Evolutionary conservation across 768 basidiomycete species (phyloP), one percentile per base, ranked within the genome.

Genomic region (Scleroderma citrinum): DNA sequence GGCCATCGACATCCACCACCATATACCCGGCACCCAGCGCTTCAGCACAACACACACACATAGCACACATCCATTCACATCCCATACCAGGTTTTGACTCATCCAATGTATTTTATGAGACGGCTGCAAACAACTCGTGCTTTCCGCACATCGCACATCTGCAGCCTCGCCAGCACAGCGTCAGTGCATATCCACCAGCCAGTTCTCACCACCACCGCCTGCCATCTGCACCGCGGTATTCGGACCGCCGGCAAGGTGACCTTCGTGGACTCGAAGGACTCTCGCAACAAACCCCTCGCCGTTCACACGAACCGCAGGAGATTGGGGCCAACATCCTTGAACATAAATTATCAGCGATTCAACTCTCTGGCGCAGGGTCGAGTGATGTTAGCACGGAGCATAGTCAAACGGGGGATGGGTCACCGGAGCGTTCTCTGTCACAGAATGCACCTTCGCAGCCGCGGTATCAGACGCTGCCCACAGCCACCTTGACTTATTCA

Each of bases 81-180:
- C 48, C 64, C 62, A 54, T 67, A 60, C 60, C 48, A 36, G 19
- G 44, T 26, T 57, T 70, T 50, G 76, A 76, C 61, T 59, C 75
- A 57, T 69, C 76, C 55, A 82, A 78, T 77, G 80, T 85, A 76
- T 84, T 72, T 69, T 85, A 83, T 63, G 78, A 85, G 69, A 83
- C 82, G 24, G 71, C 65, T 26, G 63, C 65, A 55, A 59, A 75
- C 48, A 69, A 58, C 49, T 59, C 60, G 45, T 65, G 53, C 49
- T 47, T 61, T 36, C 35, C 59, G 19, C 64, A 55, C 38, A 14
- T 40, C 24, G 10, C 30, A 26, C 30, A 30, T 13, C 48, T 51
- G 47, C 51, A 53, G 44, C 37, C 47, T 30, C 51, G 48, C 46
- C 44, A 41, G 12, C 61, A 57, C 37, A 47, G 54, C 52, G 46